Conservation (phyloP, 2,329 filamentous ascomycete species). For the Fusarium mangiferae region DNA sequence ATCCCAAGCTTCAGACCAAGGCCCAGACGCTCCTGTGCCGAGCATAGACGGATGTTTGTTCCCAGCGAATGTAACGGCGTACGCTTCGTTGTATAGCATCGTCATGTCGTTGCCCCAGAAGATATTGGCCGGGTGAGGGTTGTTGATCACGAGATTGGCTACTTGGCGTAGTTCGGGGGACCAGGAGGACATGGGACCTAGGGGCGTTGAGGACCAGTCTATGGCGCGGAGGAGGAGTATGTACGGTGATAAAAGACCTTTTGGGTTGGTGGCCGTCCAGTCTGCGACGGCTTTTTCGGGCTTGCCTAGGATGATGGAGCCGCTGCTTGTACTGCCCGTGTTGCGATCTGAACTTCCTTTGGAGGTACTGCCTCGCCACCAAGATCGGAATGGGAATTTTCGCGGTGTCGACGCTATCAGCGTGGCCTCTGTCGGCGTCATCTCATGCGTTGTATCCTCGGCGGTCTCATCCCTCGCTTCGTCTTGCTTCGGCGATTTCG, state of each 20-base stretch:
- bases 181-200: constrained; percentile 58
- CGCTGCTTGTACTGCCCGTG: constrained; percentile 41
- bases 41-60: constrained; percentile 71
- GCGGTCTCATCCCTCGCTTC: neutral
- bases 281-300: constrained; percentile 50
- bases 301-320: constrained; percentile 43
- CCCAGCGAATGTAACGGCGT: constrained; percentile 64
- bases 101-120: constrained; percentile 72
- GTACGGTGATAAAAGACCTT: constrained; percentile 46
- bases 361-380: constrained; percentile 9
- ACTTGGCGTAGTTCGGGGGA: constrained; percentile 56
- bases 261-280: constrained; percentile 48
- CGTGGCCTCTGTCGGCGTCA: neutral
- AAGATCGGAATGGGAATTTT: neutral
- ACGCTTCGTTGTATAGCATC: constrained; percentile 73
- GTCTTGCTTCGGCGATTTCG: neutral
- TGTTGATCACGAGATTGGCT: constrained; percentile 51
- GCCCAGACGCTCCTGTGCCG: constrained; percentile 66
- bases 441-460: neutral
- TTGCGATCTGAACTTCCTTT: constrained; percentile 45
- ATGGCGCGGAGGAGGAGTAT: constrained; percentile 47
- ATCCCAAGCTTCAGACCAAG: constrained; percentile 63
- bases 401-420: neutral
- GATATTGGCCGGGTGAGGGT: constrained; percentile 60
- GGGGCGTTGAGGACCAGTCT: constrained; percentile 55